Evolutionary conservation across 2,329 filamentous ascomycete genomes (phyloP), one percentile per base, ranked within the genome.

Genomic region (Mollisiaceae sp.): DNA sequence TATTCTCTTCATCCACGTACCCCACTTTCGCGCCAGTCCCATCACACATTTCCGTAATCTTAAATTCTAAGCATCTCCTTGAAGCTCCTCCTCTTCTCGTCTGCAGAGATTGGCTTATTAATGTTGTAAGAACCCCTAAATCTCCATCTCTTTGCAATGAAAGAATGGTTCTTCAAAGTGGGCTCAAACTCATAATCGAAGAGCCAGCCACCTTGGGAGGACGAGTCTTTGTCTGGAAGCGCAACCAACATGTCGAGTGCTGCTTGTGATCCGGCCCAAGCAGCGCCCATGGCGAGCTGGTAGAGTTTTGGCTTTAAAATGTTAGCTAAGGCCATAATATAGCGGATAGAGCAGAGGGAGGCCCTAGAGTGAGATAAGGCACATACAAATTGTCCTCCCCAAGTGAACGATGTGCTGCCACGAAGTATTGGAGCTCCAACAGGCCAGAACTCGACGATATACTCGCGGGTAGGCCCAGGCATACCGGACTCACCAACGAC

Each of bases 141-240:
- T 41, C 36, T 57, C 55, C 55, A 57, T 57, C 55, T 57, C 32
- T 41, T 24, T 4, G 32, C 18, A 27, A 57, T 11, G n/a, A 57
- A 22, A 36, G 55, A 18, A 41, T 57, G 32, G 39, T 57, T 9
- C 24, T 22, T 38, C 55, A 38, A 36, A 5, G 36, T 20, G 4
- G 32, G n/a, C 18, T 57, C 55, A 27, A 38, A 57, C 55, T 39
- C 32, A 22, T 57, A 57, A 4, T 57, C 55, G 35, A 57, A 57
- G n/a, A 57, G 55, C 55, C 55, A 57, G 20, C 55, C 55, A 32
- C 50, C 50, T 57, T n/a, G 32, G 36, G 11, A 41, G 4, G 55
- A 41, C 20, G 32, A 39, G 18, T 57, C 32, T 20, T 57, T 36
- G 55, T 57, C n/a, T 12, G 55, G 55, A 36, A 57, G 32, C 20